Evolutionary conservation across 306 rosid species (phyloP).

Genomic region (Calophaca sinica): DNA sequence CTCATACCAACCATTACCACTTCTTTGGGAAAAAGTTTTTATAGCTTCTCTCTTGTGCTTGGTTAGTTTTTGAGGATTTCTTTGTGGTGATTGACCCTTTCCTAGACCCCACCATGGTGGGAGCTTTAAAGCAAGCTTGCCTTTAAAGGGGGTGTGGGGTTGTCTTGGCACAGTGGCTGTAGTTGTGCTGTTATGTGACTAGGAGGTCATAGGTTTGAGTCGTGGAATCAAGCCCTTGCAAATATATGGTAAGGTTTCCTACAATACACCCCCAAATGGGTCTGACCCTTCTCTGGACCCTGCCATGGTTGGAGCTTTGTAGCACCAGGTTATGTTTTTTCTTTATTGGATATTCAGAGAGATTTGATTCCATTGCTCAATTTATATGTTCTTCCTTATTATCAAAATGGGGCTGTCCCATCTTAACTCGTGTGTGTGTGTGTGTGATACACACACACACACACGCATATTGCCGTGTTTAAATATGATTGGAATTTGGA

Average conservation of each 20-base stretch:
- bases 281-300: background rate
- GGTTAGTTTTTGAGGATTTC: slow-evolving; percentile 17
- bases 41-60: background rate
- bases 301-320: background rate
- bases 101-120: background rate
- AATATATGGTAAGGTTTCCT: background rate
- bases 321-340: background rate
- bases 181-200: background rate
- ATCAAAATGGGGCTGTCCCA: slow-evolving; percentile 19
- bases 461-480: background rate
- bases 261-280: background rate
- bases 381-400: background rate
- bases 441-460: background rate
- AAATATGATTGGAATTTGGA: slow-evolving; percentile 17
- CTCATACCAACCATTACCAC: slow-evolving; percentile 3
- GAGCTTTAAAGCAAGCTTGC: background rate
- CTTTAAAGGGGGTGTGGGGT: background rate
- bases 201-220: slow-evolving; percentile 25
- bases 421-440: slow-evolving; percentile 19
- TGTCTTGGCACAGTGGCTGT: background rate
- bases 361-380: slow-evolving; percentile 7
- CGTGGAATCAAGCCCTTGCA: background rate
- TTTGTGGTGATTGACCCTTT: background rate
- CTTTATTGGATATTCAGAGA: slow-evolving; percentile 10
- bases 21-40: slow-evolving; percentile 18